Percentiles rank a stretch among this genome's conserved stretches.
Evolutionary conservation across 192 early-diverging fungal species (phyloP).

Genomic region (Backusella parvicylindrica): DNA sequence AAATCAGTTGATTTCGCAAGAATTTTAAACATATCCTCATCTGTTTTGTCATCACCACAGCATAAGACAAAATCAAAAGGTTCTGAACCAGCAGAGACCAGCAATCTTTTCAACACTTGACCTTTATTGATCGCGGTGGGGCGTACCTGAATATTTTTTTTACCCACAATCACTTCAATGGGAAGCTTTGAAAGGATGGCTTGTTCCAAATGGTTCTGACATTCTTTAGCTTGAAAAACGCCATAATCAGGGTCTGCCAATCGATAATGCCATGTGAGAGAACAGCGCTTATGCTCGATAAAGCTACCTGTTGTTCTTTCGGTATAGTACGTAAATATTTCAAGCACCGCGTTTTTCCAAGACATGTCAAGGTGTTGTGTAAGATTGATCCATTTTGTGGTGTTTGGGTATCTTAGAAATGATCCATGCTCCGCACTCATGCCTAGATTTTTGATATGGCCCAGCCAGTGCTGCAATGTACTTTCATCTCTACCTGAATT

Average conservation of each 20-base stretch:
- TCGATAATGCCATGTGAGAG: constrained; percentile 98
- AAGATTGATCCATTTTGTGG: constrained; percentile 71
- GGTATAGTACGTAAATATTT: constrained; percentile 93
- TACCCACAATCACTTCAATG: constrained; percentile 93
- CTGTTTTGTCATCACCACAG: constrained; percentile 96
- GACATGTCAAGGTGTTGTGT: constrained; percentile 73
- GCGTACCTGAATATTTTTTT: constrained; percentile 96
- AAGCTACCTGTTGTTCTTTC: constrained; percentile 94
- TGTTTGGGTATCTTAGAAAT: constrained; percentile 80
- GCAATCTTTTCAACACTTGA: constrained; percentile 88
- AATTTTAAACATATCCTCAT: constrained; percentile 92
- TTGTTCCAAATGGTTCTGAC: constrained; percentile 92
- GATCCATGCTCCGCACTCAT: constrained; percentile 94
- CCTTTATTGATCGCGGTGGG: constrained; percentile 94
- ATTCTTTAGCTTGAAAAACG: constrained; percentile 95
- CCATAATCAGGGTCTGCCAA: constrained; percentile 94
- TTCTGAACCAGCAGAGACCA: constrained; percentile 55
- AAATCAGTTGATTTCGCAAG: constrained; percentile 8
- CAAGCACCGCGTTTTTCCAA: constrained; percentile 95
- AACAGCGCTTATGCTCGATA: constrained; percentile 88
- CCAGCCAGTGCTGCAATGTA: constrained; percentile 85
- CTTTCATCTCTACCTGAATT: constrained; percentile 90
- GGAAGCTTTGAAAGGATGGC: constrained; percentile 87
- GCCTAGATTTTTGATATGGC: constrained; percentile 73
- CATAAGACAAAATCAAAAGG: constrained; percentile 88